phyloP scores from a whole-genome alignment of 176 grass and related monocot genomes.

The bread wheat (Triticum aestivum) region DNA sequence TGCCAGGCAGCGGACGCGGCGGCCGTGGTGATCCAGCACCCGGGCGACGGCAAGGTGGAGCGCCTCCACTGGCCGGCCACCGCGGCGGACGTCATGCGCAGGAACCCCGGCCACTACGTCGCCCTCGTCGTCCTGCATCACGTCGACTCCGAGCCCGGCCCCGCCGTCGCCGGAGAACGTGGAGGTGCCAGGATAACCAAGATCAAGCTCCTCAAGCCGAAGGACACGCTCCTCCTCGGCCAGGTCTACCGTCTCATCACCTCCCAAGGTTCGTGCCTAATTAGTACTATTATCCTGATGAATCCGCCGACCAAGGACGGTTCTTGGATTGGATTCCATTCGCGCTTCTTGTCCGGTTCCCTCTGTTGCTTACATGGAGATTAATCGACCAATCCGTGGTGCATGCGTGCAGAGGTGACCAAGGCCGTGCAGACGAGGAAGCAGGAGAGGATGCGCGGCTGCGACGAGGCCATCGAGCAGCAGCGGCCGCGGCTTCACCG shows the following conservation, averaged over 20 bases:
- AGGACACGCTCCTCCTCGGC: slow-evolving; percentile 70
- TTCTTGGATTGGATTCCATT: background rate
- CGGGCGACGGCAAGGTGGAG: slow-evolving; percentile 66
- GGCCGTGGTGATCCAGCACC: slow-evolving; percentile 73
- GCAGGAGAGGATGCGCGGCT: slow-evolving; percentile 48
- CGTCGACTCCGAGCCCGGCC: background rate
- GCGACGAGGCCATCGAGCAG: background rate
- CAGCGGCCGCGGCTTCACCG: background rate
- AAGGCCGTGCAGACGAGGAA: slow-evolving; percentile 53
- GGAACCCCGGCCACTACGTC: slow-evolving; percentile 82
- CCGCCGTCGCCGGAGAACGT: background rate
- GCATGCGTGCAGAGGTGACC: slow-evolving; percentile 46
- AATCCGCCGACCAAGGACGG: no score
- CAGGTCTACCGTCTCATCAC: slow-evolving; percentile 91
- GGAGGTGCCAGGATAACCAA: slow-evolving; percentile 48
- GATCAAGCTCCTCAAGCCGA: slow-evolving; percentile 85
- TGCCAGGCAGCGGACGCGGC: slow-evolving; percentile 75
- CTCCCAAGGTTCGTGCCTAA: slow-evolving; percentile 49
- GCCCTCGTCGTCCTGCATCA: slow-evolving; percentile 44
- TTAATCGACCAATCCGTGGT: background rate
- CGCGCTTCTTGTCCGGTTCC: background rate
- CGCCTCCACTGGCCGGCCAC: slow-evolving; percentile 48
- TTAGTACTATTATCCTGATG: no score
- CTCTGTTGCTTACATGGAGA: no score
- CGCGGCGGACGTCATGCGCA: slow-evolving; percentile 59